Percentiles rank a stretch among this genome's conserved stretches.
phyloP scores from a whole-genome alignment of 1,139 yeast genomes.

The Yamadazyma diddensiae region DNA sequence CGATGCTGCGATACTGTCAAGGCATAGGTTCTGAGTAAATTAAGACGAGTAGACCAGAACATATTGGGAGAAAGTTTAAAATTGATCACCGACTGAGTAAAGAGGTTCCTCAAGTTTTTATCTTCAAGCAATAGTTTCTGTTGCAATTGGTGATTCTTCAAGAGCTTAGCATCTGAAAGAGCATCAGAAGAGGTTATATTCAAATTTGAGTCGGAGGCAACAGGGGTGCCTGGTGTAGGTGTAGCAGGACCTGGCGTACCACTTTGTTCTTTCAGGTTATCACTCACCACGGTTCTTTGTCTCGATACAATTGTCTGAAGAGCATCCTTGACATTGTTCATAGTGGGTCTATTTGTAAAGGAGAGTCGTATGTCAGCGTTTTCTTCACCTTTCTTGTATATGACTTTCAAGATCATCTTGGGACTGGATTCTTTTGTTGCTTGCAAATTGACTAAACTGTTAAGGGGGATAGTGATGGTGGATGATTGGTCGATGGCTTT shows the following conservation, averaged over 20 bases:
- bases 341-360: conserved; percentile 68
- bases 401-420: conserved; percentile 64
- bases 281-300: conserved; percentile 49
- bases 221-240: conserved; percentile 17
- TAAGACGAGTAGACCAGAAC: conserved; percentile 86
- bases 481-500: conserved; percentile 62
- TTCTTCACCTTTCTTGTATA: conserved; percentile 34
- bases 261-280: conserved; percentile 12
- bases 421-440: conserved; percentile 73
- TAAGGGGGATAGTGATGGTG: conserved; percentile 47
- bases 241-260: conserved; percentile 20
- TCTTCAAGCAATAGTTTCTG: conserved; percentile 73
- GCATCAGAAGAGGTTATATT: conserved; percentile 18
- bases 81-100: conserved; percentile 84
- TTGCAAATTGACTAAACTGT: conserved; percentile 57
- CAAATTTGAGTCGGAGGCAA: conserved; percentile 14
- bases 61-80: conserved; percentile 74
- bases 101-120: conserved; percentile 66
- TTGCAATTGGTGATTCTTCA: conserved; percentile 73
- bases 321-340: conserved; percentile 70
- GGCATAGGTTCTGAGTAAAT: conserved; percentile 80
- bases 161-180: conserved; percentile 40
- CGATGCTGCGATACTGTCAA: conserved; percentile 77
- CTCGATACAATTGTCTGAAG: conserved; percentile 72
- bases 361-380: conserved; percentile 53